Conservation (phyloP, 23 red algal genomes). For the Gracilaria domingensis region DNA sequence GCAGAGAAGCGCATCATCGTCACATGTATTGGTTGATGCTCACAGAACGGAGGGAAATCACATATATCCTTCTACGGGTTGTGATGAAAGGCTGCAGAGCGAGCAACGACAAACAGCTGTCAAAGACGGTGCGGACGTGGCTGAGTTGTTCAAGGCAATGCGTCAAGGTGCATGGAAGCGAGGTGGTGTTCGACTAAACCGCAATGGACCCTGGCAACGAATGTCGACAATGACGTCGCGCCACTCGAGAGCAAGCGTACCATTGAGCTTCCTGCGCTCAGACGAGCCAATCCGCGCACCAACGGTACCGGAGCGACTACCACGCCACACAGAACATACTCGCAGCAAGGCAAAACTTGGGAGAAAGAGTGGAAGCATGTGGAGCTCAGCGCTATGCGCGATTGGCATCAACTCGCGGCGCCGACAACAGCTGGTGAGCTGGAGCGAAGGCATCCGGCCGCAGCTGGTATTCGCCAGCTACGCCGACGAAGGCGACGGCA, state of each 20-base stretch:
- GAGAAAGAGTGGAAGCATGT: neutral
- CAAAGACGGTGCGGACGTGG: neutral
- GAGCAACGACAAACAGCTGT: neutral
- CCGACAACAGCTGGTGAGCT: neutral
- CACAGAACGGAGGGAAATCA: neutral
- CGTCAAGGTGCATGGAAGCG: neutral
- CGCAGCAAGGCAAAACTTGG: neutral
- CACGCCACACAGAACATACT: neutral
- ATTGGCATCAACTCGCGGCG: neutral
- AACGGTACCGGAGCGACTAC: neutral
- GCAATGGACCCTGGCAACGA: neutral
- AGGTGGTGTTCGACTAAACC: neutral
- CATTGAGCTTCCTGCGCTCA: neutral
- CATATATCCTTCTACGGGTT: neutral
- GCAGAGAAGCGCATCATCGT: neutral
- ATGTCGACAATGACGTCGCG: neutral
- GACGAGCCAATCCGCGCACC: neutral
- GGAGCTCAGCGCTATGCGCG: neutral
- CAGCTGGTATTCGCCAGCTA: neutral
- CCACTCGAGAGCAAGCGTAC: neutral
- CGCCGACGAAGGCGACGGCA: neutral
- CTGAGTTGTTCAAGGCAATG: neutral
- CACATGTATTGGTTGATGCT: neutral
- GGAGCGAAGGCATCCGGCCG: neutral
- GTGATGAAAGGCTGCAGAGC: neutral